These are phyloP conservation scores for Neurospora sublineolata DNA, from an alignment of 495 filamentous ascomycete genomes.

Conservation along the genomic window DNA sequence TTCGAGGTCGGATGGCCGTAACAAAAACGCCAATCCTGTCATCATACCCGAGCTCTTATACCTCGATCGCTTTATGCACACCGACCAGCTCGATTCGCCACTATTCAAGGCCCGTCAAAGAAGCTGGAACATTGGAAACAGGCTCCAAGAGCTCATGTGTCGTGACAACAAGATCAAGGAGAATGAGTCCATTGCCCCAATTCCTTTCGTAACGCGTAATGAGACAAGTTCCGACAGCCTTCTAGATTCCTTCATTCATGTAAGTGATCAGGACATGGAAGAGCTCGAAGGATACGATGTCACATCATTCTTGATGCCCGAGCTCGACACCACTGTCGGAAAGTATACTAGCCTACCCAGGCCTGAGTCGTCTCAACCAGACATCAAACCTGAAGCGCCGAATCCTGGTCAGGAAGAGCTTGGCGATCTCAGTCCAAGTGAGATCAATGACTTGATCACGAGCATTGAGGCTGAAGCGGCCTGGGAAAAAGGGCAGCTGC, in stretches of 20 bases:
- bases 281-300: background rate
- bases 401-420: background rate
- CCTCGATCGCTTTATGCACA: constrained; percentile 81
- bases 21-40: constrained; percentile 71
- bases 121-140: constrained; percentile 63
- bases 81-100: constrained; percentile 37
- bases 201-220: background rate
- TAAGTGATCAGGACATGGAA: background rate
- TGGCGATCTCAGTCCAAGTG: background rate
- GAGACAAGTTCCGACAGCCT: background rate
- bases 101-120: constrained; percentile 52
- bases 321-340: background rate
- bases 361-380: background rate
- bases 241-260: background rate
- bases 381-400: background rate
- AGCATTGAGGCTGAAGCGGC: constrained; percentile 4
- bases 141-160: constrained; percentile 44
- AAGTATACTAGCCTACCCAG: background rate
- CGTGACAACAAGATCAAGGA: constrained; percentile 9
- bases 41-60: constrained; percentile 66
- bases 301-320: background rate
- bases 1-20: constrained; percentile 62
- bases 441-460: background rate
- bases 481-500: constrained; percentile 2
- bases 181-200: background rate